These are phyloP conservation scores for Trametes sp. DNA, from an alignment of 1,284 basidiomycete species.

Conservation along the genomic window DNA sequence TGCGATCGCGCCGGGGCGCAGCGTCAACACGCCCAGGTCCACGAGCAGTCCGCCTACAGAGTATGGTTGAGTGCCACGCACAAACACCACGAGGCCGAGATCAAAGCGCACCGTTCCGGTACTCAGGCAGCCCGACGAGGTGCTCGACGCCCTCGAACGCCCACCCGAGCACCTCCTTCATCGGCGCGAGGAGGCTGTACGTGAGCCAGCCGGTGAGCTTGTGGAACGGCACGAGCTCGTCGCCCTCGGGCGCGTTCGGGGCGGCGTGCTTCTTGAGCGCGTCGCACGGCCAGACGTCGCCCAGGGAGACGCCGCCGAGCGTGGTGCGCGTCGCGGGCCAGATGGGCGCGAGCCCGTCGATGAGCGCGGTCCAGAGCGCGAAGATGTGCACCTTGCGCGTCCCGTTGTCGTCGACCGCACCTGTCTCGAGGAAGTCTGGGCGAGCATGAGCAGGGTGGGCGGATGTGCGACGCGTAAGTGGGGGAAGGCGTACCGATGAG, in stretches of 20 bases:
- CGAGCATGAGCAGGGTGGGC: conserved; percentile 1
- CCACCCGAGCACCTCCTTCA: conserved; percentile 83
- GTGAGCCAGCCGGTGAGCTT: conserved; percentile 95
- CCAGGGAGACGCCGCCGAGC: conserved; percentile 73
- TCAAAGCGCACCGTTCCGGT: conserved; percentile 76
- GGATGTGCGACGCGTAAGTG: background rate
- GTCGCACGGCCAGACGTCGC: conserved; percentile 90
- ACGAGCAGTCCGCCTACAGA: conserved; percentile 82
- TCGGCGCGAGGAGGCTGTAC: conserved; percentile 87
- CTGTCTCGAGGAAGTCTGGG: conserved; percentile 74
- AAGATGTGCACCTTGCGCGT: conserved; percentile 64
- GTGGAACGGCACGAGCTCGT: conserved; percentile 91
- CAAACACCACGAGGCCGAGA: too few relatives aligned
- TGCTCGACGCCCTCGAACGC: conserved; percentile 75
- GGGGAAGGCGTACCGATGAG: conserved; percentile 65
- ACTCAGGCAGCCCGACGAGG: conserved; percentile 88
- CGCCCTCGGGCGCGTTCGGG: conserved; percentile 51
- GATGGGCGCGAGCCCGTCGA: conserved; percentile 85
- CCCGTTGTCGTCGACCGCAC: conserved; percentile 49
- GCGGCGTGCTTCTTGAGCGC: conserved; percentile 48
- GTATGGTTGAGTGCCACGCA: too few relatives aligned
- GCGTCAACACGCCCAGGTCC: conserved; percentile 80
- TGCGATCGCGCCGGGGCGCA: conserved; percentile 60
- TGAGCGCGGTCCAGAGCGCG: conserved; percentile 83
- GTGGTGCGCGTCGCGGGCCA: conserved; percentile 86